These are phyloP conservation scores for Pythium volutum DNA, from an alignment of 352 stramenopile species.

Conservation along the genomic window DNA sequence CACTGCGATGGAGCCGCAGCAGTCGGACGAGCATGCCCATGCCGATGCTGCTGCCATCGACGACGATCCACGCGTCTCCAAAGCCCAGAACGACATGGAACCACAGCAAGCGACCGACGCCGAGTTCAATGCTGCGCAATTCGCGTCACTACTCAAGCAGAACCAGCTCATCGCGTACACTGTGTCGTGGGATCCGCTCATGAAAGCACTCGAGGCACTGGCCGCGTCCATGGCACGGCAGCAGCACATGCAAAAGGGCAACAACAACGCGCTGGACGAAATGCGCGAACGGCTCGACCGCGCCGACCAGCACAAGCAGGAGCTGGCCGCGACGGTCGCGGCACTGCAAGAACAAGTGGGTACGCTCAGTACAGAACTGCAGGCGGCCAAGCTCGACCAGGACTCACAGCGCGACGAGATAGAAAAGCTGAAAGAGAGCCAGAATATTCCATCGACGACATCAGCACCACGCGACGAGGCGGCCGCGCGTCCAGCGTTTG, in stretches of 20 bases:
- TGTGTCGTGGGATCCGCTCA: slow-evolving; percentile 68
- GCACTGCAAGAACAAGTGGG: slow-evolving; percentile 49
- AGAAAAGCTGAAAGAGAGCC: slow-evolving; percentile 12
- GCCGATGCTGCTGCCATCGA: not conserved
- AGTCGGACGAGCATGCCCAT: slow-evolving; percentile 20
- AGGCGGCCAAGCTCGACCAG: slow-evolving; percentile 31
- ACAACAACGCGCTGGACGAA: slow-evolving; percentile 46
- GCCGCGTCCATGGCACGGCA: slow-evolving; percentile 52
- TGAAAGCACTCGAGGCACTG: slow-evolving; percentile 60
- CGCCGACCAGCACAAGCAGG: slow-evolving; percentile 55
- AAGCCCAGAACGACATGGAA: slow-evolving; percentile 4
- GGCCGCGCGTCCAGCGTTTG: slow-evolving; percentile 19
- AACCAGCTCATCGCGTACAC: slow-evolving; percentile 69
- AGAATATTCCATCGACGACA: not conserved
- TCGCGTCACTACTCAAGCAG: slow-evolving; percentile 51
- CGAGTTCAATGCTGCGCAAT: slow-evolving; percentile 39
- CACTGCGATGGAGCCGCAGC: slow-evolving; percentile 42
- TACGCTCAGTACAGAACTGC: slow-evolving; percentile 44
- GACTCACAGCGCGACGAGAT: slow-evolving; percentile 26
- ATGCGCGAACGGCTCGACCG: slow-evolving; percentile 43
- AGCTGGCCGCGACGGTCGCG: slow-evolving; percentile 40
- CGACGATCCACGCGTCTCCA: not conserved
- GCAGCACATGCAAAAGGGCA: slow-evolving; percentile 42
- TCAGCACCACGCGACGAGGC: not conserved
- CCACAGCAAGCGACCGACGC: slow-evolving; percentile 1